A percentile compares a stretch with the other conserved stretches of the same genome.
These are phyloP conservation scores for Chlorella sorokiniana DNA, from an alignment of 139 green algal species.

Conservation along the genomic window DNA sequence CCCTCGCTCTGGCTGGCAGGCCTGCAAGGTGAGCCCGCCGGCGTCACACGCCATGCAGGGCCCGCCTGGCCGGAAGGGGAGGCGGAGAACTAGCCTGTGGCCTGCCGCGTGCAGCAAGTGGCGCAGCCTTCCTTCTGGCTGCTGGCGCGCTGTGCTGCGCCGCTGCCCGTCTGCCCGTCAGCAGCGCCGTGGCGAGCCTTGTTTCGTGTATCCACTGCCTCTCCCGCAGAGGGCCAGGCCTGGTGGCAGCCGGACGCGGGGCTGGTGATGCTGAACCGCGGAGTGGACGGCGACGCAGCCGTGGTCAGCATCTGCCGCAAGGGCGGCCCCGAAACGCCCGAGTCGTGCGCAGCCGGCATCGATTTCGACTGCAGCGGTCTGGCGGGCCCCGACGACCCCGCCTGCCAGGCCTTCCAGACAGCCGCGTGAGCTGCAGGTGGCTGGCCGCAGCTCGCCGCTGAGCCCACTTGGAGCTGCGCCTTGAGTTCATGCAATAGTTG, in stretches of 20 bases:
- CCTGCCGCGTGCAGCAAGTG: too few species aligned
- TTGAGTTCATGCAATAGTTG: neutral
- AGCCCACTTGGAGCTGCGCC: neutral
- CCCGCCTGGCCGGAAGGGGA: too few species aligned
- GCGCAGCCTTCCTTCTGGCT: too few species aligned
- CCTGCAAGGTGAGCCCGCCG: neutral
- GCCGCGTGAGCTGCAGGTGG: too few species aligned
- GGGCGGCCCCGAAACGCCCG: neutral
- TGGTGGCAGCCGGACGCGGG: neutral
- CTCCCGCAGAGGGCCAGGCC: neutral
- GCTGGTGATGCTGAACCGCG: neutral
- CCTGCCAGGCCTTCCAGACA: neutral
- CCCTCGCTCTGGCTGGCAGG: neutral
- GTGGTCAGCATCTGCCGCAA: conserved; percentile 6
- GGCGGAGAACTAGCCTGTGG: too few species aligned
- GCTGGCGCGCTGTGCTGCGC: neutral
- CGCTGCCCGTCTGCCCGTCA: neutral
- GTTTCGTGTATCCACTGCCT: neutral
- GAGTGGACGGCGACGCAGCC: neutral
- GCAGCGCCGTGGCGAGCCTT: neutral
- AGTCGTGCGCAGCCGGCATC: neutral
- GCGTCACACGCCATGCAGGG: neutral
- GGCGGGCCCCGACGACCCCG: neutral
- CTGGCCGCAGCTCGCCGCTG: neutral
- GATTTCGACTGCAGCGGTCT: conserved; percentile 16